Conservation (phyloP, 2,329 filamentous ascomycete species). For the Botryosphaeria agaves region DNA sequence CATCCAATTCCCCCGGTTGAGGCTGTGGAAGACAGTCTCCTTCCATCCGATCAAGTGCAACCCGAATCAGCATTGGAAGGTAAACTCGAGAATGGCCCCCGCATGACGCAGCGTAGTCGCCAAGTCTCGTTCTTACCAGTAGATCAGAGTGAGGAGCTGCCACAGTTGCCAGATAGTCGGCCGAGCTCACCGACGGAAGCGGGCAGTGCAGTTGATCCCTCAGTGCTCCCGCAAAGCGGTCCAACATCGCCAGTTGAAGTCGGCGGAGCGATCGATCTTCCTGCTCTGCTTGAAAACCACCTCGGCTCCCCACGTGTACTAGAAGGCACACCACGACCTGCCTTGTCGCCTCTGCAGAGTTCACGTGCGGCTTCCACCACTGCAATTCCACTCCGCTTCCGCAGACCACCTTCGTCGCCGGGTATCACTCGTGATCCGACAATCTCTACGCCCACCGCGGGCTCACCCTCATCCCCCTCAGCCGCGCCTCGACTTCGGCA, state of each 20-base stretch:
- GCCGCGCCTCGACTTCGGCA: slow-evolving; percentile 21
- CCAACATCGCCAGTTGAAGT: not conserved
- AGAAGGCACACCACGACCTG: slow-evolving; percentile 10
- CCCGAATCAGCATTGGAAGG: too few species aligned
- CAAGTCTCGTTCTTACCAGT: too few species aligned
- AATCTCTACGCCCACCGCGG: slow-evolving; percentile 18
- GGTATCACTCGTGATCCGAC: slow-evolving; percentile 22
- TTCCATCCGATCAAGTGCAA: too few species aligned
- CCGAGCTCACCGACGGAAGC: not conserved
- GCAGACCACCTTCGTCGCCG: slow-evolving; percentile 30
- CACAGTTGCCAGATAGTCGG: slow-evolving; percentile 20
- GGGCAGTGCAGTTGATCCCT: not conserved
- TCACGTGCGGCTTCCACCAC: slow-evolving; percentile 22
- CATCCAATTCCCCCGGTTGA: too few species aligned
- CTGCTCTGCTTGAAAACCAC: not conserved
- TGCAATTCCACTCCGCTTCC: slow-evolving; percentile 38
- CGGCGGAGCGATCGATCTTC: slow-evolving; percentile 6
- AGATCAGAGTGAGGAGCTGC: slow-evolving; percentile 22
- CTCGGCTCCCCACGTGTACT: not conserved
- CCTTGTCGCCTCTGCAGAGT: slow-evolving; percentile 3
- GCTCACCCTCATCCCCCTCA: slow-evolving; percentile 23
- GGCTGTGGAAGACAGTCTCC: too few species aligned
- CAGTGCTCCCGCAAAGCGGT: not conserved
- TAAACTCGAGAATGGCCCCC: too few species aligned
- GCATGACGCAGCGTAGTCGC: too few species aligned